These are phyloP conservation scores for Hygrophorus russula DNA, from an alignment of 768 basidiomycete species.

Conservation along the genomic window DNA sequence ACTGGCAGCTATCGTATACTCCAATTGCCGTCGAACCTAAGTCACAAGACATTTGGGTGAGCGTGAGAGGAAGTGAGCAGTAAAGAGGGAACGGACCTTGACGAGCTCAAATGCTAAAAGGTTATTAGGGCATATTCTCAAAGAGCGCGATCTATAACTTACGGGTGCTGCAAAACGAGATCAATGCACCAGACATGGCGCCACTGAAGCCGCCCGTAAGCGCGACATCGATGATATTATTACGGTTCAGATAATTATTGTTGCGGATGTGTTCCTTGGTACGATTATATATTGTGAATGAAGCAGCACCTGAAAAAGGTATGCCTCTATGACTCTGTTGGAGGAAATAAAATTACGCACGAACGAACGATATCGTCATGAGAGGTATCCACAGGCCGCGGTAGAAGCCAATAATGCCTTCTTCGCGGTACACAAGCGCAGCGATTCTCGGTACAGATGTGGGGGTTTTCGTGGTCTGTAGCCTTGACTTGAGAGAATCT, in stretches of 20 bases:
- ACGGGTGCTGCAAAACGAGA: constrained; percentile 86
- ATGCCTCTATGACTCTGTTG: constrained; percentile 1
- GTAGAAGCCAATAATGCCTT: constrained; percentile 85
- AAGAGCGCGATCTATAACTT: constrained; percentile 23
- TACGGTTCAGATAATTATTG: constrained; percentile 44
- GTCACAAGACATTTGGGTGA: neutral
- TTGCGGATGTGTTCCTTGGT: constrained; percentile 67
- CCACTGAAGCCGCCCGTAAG: constrained; percentile 76
- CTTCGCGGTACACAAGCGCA: constrained; percentile 65
- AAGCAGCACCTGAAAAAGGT: constrained; percentile 57
- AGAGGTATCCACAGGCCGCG: constrained; percentile 88
- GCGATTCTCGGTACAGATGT: constrained; percentile 68
- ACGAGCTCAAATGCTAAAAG: constrained; percentile 80
- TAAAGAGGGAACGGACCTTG: constrained; percentile 44
- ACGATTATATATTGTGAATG: constrained; percentile 82
- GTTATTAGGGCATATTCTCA: neutral
- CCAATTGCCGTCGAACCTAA: constrained; percentile 83
- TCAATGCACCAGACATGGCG: constrained; percentile 79
- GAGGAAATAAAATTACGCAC: constrained; percentile 38
- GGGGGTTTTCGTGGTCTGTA: constrained; percentile 74
- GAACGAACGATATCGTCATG: constrained; percentile 92
- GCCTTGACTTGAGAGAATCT: constrained; percentile 89
- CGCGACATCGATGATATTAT: constrained; percentile 58
- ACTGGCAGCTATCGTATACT: constrained; percentile 80
- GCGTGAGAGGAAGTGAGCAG: constrained; percentile 5